These are phyloP conservation scores for Paramecium biaurelia DNA, from an alignment of 73 alveolate species.

Conservation along the genomic window DNA sequence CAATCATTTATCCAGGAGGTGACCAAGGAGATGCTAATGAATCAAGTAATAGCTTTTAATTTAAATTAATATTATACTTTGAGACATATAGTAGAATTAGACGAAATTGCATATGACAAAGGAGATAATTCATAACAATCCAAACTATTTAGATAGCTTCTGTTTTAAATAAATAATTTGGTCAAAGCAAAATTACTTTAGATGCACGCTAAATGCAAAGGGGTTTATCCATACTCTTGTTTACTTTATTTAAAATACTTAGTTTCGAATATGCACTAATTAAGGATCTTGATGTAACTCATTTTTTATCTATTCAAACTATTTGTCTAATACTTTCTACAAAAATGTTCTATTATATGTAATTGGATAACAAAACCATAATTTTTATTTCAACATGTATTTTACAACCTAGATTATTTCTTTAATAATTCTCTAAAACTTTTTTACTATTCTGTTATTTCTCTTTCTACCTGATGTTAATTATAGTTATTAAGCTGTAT, in stretches of 20 bases:
- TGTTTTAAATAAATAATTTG: neutral
- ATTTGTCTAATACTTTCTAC: neutral
- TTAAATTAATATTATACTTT: neutral
- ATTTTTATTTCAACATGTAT: neutral
- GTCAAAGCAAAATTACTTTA: neutral
- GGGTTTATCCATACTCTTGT: constrained; percentile 27
- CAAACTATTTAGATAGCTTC: neutral
- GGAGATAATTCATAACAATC: neutral
- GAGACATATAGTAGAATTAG: neutral
- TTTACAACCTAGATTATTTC: neutral
- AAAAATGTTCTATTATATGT: neutral
- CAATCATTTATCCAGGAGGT: neutral
- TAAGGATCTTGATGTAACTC: neutral
- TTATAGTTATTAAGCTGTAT: neutral
- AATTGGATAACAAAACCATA: neutral
- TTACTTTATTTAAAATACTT: neutral
- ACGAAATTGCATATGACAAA: neutral
- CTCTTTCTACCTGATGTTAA: neutral
- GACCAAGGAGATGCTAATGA: constrained; percentile 8
- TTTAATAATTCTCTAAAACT: neutral
- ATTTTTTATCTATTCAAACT: neutral
- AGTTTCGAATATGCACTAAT: neutral
- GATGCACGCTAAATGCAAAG: neutral
- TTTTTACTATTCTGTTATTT: neutral
- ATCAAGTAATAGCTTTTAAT: neutral